phyloP scores from a whole-genome alignment of 169 alveolate species.

The Toxoplasma gondii region DNA sequence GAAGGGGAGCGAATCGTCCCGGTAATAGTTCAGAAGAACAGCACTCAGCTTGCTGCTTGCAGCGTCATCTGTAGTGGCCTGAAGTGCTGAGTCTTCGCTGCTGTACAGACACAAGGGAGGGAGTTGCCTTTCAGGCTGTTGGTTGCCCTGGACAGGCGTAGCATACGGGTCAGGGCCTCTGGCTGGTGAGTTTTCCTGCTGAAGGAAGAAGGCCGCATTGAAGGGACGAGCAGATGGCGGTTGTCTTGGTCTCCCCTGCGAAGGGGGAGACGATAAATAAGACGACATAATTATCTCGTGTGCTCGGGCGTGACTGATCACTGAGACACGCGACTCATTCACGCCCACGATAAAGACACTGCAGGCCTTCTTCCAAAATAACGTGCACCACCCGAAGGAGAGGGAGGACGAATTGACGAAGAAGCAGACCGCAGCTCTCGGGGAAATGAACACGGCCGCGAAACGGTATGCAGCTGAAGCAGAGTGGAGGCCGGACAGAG shows the following conservation, averaged over 20 bases:
- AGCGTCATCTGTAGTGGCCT: constrained; percentile 37
- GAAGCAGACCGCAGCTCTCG: too few relatives aligned
- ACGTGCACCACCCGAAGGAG: too few relatives aligned
- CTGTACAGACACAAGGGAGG: constrained; percentile 40
- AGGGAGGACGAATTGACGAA: too few relatives aligned
- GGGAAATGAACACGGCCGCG: too few relatives aligned
- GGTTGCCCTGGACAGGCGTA: neutral
- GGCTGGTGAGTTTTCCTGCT: neutral
- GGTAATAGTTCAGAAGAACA: constrained; percentile 39
- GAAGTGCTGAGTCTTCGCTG: constrained; percentile 35
- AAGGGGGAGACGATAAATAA: neutral
- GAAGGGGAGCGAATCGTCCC: neutral
- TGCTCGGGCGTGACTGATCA: neutral
- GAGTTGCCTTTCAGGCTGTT: constrained; percentile 1
- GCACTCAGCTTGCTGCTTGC: constrained; percentile 41
- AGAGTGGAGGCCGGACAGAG: too few relatives aligned
- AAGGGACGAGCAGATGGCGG: neutral
- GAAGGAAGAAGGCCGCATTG: neutral
- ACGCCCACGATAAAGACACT: too few relatives aligned
- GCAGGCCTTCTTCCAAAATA: too few relatives aligned
- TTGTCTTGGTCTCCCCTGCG: neutral
- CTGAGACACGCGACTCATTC: too few relatives aligned
- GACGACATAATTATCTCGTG: neutral
- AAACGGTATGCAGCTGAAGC: too few relatives aligned
- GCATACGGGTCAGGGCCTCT: neutral